Evolutionary conservation across 2,329 filamentous ascomycete genomes (phyloP), one percentile per base, ranked within the genome.

Genomic region (Pseudofabraea citricarpa): DNA sequence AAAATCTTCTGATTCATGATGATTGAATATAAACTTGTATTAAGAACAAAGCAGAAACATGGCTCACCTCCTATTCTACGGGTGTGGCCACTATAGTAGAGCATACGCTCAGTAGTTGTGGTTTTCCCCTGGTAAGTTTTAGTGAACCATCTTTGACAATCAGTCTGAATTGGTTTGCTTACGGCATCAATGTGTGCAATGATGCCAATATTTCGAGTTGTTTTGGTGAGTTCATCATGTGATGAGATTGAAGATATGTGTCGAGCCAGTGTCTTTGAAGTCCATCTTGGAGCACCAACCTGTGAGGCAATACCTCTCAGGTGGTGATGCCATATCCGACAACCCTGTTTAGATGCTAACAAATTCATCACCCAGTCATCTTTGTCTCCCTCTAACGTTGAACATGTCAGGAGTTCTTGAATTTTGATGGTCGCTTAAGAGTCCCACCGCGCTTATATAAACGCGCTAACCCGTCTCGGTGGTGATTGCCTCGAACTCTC

Each of bases 31-130:
- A n/a, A n/a, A n/a, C n/a, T 37, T n/a, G 9, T 8, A 23, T 22
- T n/a, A 12, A 18, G 7, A 41, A 40, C 19, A 7, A 19, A 22
- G 31, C 23, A 16, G 38, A 13, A 35, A 23, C 12, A 36, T 39
- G 23, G 24, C 56, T 51, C 70, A 78, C 75, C 74, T 69, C 93
- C 93, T 59, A 96, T 81, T 64, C 90, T 77, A 52, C 87, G 77
- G 8, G 90, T 95, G 49, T 90, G 83, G 38, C 93, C 91, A 62
- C 89, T 94, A 60, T 96, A 95, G 62, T 90, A 97, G 59, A 98
- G 85, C 91, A 97, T 97, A 46, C 93, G 90, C 79, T 98, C 93
- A 3, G 93, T 97, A 0, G 93, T 98, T 0, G 93, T 97, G 1
- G 93, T 98, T 73, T 98, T 98, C 7, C 93, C 93, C 75, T 79